phyloP scores from a whole-genome alignment of 2,329 filamentous ascomycete genomes.

The Epichloe amarillans region DNA sequence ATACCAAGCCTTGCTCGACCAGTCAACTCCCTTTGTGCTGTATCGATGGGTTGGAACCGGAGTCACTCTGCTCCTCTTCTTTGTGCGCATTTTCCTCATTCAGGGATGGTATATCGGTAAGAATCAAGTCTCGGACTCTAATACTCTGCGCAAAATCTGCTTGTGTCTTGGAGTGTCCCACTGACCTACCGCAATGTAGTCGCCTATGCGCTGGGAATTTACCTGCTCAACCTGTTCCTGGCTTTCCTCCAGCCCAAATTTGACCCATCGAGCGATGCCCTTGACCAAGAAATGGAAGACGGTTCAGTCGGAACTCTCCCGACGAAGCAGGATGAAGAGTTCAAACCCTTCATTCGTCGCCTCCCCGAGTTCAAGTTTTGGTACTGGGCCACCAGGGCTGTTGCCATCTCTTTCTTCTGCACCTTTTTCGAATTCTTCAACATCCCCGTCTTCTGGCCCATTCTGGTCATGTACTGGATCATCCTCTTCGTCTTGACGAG shows the following conservation, averaged over 20 bases:
- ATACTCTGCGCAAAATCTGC: neutral
- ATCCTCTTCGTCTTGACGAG: conserved; percentile 93
- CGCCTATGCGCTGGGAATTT: conserved; percentile 94
- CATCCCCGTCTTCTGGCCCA: conserved; percentile 97
- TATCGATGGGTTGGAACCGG: conserved; percentile 89
- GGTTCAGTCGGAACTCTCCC: conserved; percentile 71
- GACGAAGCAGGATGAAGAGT: conserved; percentile 94
- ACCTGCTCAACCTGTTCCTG: conserved; percentile 97
- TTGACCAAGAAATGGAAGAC: conserved; percentile 94
- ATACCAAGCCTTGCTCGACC: conserved; percentile 90
- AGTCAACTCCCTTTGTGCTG: conserved; percentile 75
- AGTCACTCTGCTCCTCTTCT: conserved; percentile 65
- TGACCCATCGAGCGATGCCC: conserved; percentile 81
- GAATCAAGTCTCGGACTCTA: conserved; percentile 10
- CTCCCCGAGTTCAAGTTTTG: conserved; percentile 99
- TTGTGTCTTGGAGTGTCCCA: neutral
- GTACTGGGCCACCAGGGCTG: conserved; percentile 84
- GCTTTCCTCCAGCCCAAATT: conserved; percentile 98
- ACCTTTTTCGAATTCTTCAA: conserved; percentile 92
- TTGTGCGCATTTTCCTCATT: conserved; percentile 74
- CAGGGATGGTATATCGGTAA: conserved; percentile 98
- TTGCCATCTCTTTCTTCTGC: conserved; percentile 72
- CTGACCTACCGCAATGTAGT: conserved; percentile 39
- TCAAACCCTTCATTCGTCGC: conserved; percentile 89
- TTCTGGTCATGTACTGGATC: conserved; percentile 96